Evolutionary conservation across 257 asterid species (phyloP).

Genomic region (Misopates orontium): DNA sequence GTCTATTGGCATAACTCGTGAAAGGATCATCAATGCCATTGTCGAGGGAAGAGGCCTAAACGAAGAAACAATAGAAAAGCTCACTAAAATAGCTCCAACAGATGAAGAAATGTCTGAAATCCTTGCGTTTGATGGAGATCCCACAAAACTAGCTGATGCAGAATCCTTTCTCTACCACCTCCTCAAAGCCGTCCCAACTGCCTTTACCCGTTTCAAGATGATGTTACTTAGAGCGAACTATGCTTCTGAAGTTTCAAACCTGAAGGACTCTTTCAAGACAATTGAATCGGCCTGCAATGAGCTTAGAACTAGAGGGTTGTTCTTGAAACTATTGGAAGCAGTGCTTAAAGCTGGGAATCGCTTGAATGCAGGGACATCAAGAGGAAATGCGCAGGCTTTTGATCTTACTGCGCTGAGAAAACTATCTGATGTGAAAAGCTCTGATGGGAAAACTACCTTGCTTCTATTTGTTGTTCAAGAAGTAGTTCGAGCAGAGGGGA

Average conservation of each 20-base stretch:
- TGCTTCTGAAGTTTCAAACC: slow-evolving; percentile 41
- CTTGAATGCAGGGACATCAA: slow-evolving; percentile 78
- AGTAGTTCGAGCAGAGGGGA: slow-evolving; percentile 88
- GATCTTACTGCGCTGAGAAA: slow-evolving; percentile 76
- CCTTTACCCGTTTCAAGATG: slow-evolving; percentile 69
- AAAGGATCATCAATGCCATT: slow-evolving; percentile 63
- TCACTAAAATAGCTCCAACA: slow-evolving; percentile 62
- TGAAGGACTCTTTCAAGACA: slow-evolving; percentile 50
- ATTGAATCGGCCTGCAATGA: slow-evolving; percentile 77
- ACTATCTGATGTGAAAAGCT: slow-evolving; percentile 81
- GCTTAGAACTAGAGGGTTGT: slow-evolving; percentile 69
- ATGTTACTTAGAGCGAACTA: slow-evolving; percentile 71
- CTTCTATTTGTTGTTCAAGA: slow-evolving; percentile 91
- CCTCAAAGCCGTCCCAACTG: slow-evolving; percentile 77
- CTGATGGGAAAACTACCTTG: slow-evolving; percentile 82
- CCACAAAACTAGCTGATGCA: slow-evolving; percentile 72
- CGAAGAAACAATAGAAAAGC: slow-evolving; percentile 70
- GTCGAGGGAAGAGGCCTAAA: slow-evolving; percentile 60
- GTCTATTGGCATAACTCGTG: slow-evolving; percentile 59
- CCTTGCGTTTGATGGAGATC: slow-evolving; percentile 69
- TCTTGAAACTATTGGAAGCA: slow-evolving; percentile 90
- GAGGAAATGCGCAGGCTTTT: slow-evolving; percentile 90
- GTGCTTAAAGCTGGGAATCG: slow-evolving; percentile 86
- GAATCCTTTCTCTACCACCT: slow-evolving; percentile 88
- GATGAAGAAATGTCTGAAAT: slow-evolving; percentile 65